Conservation (phyloP, 495 filamentous ascomycete genomes). For the Polyplosphaeria fusca region DNA sequence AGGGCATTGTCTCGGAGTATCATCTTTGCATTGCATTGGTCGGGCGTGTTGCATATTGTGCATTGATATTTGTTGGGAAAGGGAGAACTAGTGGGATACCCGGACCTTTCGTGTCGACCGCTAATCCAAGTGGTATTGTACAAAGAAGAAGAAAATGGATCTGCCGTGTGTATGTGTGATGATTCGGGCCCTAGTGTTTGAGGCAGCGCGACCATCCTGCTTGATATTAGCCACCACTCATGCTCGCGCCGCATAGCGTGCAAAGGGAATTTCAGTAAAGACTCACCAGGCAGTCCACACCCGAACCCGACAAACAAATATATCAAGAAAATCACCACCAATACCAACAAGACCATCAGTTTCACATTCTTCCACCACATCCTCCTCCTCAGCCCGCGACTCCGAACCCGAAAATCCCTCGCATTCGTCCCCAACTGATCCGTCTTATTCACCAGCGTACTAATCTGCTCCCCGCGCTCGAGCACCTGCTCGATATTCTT, state of each 20-base stretch:
- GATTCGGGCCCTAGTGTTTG: too few relatives aligned
- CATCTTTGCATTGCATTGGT: not conserved
- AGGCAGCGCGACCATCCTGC: too few relatives aligned
- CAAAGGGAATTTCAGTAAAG: too few relatives aligned
- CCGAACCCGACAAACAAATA: constrained; percentile 73
- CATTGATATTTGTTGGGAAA: too few relatives aligned
- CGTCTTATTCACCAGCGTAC: constrained; percentile 95
- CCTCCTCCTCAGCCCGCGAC: constrained; percentile 74
- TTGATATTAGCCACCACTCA: too few relatives aligned
- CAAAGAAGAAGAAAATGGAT: not conserved
- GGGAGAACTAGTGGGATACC: too few relatives aligned
- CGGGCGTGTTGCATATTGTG: too few relatives aligned
- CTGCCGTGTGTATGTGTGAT: too few relatives aligned
- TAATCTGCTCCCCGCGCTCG: constrained; percentile 91
- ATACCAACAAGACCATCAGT: constrained; percentile 72
- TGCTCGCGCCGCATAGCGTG: too few relatives aligned
- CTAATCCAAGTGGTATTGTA: not conserved
- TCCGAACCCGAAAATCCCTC: constrained; percentile 83
- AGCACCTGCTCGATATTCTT: constrained; percentile 96
- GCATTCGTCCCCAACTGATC: constrained; percentile 82
- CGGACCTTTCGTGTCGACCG: too few relatives aligned
- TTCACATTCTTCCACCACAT: constrained; percentile 99
- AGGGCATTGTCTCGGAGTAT: not conserved
- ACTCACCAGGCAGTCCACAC: constrained; percentile 62
- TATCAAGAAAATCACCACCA: constrained; percentile 82